A percentile compares a stretch with the other conserved stretches of the same genome.
phyloP scores from a whole-genome alignment of 1,139 yeast genomes.

The Yamadazyma triangularis region DNA sequence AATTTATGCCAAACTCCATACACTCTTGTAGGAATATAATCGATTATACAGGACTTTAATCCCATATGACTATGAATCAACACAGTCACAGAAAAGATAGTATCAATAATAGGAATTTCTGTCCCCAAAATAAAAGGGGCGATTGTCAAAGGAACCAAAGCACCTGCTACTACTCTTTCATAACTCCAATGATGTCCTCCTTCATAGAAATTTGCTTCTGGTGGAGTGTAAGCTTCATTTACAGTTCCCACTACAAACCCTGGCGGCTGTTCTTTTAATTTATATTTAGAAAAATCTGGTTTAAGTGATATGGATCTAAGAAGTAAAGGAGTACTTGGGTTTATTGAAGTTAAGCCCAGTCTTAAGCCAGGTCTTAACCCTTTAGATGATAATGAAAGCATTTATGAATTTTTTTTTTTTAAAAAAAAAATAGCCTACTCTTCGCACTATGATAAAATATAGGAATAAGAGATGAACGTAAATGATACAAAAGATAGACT shows the following conservation, averaged over 20 bases:
- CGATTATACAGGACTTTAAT: slow-evolving; percentile 72
- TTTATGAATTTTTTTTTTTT: too few relatives aligned
- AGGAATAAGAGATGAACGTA: too few relatives aligned
- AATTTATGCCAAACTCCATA: slow-evolving; percentile 62
- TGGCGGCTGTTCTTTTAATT: slow-evolving; percentile 69
- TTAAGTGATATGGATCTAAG: slow-evolving; percentile 29
- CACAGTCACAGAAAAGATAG: slow-evolving; percentile 50
- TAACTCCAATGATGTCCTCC: slow-evolving; percentile 75
- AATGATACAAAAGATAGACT: too few relatives aligned
- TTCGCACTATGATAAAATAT: too few relatives aligned
- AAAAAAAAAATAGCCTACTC: too few relatives aligned
- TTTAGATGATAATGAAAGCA: neutral
- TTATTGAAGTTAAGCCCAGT: too few relatives aligned
- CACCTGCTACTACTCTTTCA: slow-evolving; percentile 56
- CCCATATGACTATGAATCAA: slow-evolving; percentile 68
- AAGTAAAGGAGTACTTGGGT: too few relatives aligned
- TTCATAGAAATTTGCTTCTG: slow-evolving; percentile 48
- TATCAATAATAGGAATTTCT: slow-evolving; percentile 48
- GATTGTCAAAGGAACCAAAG: slow-evolving; percentile 60
- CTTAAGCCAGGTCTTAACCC: too few relatives aligned
- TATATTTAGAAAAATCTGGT: slow-evolving; percentile 44
- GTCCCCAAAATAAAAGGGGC: slow-evolving; percentile 59
- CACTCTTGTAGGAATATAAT: slow-evolving; percentile 71
- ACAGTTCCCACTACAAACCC: slow-evolving; percentile 72
- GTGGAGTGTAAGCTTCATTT: slow-evolving; percentile 67